phyloP scores from a whole-genome alignment of 306 rosid species.

The Begonia masoniana region DNA sequence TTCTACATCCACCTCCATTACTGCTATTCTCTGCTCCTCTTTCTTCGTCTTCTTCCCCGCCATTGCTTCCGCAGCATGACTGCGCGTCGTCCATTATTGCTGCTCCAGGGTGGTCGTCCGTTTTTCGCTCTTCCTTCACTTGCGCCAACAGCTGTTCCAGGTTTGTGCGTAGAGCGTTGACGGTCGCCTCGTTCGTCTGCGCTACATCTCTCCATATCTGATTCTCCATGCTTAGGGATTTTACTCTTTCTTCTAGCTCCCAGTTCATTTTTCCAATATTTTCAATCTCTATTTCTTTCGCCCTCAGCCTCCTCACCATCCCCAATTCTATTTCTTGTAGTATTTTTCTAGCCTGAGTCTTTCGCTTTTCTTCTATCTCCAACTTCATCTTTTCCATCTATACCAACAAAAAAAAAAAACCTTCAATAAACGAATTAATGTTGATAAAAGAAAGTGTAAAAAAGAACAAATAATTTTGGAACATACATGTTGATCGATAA shows the following conservation, averaged over 20 bases:
- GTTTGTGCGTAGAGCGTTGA: conserved; percentile 46
- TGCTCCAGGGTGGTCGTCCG: neutral
- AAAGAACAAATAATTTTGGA: neutral
- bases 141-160: conserved; percentile 55
- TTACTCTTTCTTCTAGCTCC: conserved; percentile 60
- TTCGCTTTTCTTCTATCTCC: conserved; percentile 57
- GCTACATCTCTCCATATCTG: conserved; percentile 88
- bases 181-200: conserved; percentile 72
- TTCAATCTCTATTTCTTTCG: conserved; percentile 63
- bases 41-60: neutral
- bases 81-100: conserved; percentile 34
- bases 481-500: conserved; percentile 47
- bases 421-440: neutral
- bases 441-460: neutral
- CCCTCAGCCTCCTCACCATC: conserved; percentile 43
- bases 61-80: conserved; percentile 63
- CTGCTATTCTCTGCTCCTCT: neutral
- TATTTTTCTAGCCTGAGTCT: conserved; percentile 50
- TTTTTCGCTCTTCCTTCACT: conserved; percentile 12
- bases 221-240: conserved; percentile 49
- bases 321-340: conserved; percentile 44
- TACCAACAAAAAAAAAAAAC: neutral
- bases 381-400: conserved; percentile 81
- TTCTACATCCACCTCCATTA: conserved; percentile 6
- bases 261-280: conserved; percentile 67